These are phyloP conservation scores for Lactifluus subvellereus DNA, from an alignment of 768 basidiomycete genomes.

Conservation along the genomic window DNA sequence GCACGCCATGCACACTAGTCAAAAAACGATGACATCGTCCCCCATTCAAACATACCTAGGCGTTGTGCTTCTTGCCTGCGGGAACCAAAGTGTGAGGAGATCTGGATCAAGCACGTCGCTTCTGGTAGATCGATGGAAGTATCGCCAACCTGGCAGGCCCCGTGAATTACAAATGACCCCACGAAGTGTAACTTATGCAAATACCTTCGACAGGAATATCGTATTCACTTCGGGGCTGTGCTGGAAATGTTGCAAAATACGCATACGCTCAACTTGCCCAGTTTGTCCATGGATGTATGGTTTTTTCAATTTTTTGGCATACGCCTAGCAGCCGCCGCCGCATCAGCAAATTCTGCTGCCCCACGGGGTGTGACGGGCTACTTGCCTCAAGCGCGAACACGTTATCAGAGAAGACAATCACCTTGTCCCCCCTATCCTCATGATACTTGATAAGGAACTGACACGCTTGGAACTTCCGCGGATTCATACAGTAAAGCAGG, in stretches of 20 bases:
- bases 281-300: conserved; percentile 95
- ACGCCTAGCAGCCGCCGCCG: conserved; percentile 47
- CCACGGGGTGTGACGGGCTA: not conserved
- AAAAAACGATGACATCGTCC: not conserved
- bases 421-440: conserved; percentile 95
- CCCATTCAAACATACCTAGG: conserved; percentile 50
- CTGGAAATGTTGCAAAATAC: conserved; percentile 92
- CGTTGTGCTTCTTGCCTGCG: conserved; percentile 97
- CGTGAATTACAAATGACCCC: conserved; percentile 19
- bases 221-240: conserved; percentile 94
- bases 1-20: not conserved
- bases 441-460: conserved; percentile 99
- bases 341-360: not conserved
- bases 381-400: conserved; percentile 91
- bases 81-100: conserved; percentile 98
- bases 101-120: conserved; percentile 98
- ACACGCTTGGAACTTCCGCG: conserved; percentile 98
- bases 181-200: conserved; percentile 6
- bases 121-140: conserved; percentile 98
- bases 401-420: conserved; percentile 99
- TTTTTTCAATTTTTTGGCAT: conserved; percentile 90
- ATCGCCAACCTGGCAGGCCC: conserved; percentile 71
- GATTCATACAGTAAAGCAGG: conserved; percentile 99
- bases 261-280: conserved; percentile 91
- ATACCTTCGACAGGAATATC: conserved; percentile 92